Conservation (phyloP, 345 rosid genomes). For the Murraya koenigii region DNA sequence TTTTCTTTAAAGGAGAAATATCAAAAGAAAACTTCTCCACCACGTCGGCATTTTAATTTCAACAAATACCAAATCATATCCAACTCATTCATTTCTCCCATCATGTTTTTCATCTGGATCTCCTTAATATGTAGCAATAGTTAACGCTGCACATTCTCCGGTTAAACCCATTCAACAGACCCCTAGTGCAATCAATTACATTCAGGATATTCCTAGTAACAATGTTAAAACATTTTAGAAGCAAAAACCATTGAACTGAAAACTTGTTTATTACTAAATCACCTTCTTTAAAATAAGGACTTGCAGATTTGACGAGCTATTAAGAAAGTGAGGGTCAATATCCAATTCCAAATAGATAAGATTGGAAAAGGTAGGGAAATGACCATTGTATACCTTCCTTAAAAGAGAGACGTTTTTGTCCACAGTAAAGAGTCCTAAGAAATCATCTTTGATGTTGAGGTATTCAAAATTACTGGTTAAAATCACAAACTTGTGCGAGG, state of each 20-base stretch:
- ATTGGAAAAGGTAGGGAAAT: not conserved
- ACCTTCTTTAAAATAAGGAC: not conserved
- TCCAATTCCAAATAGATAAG: not conserved
- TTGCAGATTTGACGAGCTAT: not conserved
- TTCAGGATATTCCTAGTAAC: not conserved
- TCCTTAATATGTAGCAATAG: not conserved
- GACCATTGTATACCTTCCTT: too few relatives aligned
- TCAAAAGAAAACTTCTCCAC: too few relatives aligned
- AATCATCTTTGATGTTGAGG: too few relatives aligned
- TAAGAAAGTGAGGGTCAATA: not conserved
- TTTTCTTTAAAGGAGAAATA: not conserved
- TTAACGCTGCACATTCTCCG: not conserved
- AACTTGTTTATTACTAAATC: not conserved
- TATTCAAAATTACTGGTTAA: too few relatives aligned
- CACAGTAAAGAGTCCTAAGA: too few relatives aligned
- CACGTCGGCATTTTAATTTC: not conserved
- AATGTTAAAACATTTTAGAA: not conserved
- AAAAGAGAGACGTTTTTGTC: too few relatives aligned
- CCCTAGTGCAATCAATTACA: too few relatives aligned
- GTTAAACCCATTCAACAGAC: too few relatives aligned
- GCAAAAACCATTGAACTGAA: not conserved
- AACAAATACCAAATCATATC: not conserved
- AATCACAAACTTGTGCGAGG: too few relatives aligned
- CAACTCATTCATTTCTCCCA: not conserved
- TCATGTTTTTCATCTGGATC: not conserved